Percentiles rank a stretch among this genome's conserved stretches.
Conservation (phyloP, 2,329 filamentous ascomycete genomes). For the Clonostachys sp. region DNA sequence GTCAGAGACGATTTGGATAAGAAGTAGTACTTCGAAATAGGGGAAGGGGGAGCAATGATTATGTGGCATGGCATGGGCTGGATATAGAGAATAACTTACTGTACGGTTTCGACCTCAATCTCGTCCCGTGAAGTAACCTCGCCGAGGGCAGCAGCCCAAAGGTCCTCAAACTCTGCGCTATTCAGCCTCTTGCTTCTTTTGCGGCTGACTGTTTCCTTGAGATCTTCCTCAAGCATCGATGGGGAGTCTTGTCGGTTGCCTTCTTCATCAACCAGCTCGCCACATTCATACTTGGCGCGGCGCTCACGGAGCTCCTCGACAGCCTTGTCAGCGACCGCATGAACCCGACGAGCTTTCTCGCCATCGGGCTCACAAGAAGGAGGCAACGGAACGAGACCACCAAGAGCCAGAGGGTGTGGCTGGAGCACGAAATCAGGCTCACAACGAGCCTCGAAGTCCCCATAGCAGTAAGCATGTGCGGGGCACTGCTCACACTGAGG, state of each 20-base stretch:
- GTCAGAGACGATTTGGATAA: conserved; percentile 41
- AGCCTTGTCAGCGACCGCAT: conserved; percentile 81
- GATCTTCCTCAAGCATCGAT: conserved; percentile 59
- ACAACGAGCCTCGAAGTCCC: conserved; percentile 72
- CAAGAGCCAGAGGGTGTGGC: conserved; percentile 76
- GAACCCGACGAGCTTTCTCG: conserved; percentile 82
- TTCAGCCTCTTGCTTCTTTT: conserved; percentile 80
- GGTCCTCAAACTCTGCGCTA: conserved; percentile 85
- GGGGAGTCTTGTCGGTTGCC: conserved; percentile 56
- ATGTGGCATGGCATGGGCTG: conserved; percentile 4
- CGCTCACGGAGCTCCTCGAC: conserved; percentile 82
- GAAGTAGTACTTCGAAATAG: conserved; percentile 10
- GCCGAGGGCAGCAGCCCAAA: conserved; percentile 71
- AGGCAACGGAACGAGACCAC: conserved; percentile 76
- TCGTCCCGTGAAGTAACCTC: conserved; percentile 64
- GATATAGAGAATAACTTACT: conserved; percentile 43
- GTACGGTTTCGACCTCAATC: conserved; percentile 40
- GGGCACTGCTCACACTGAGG: conserved; percentile 90
- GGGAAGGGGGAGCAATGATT: conserved; percentile 3
- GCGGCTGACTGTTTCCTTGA: conserved; percentile 72
- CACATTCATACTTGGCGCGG: conserved; percentile 87
- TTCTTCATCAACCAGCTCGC: conserved; percentile 60
- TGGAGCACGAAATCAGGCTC: conserved; percentile 84
- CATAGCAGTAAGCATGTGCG: conserved; percentile 82
- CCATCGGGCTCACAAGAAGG: conserved; percentile 94